Evolutionary conservation across 2,329 filamentous ascomycete species (phyloP).

Genomic region (Phyllosticta citribraziliensis): DNA sequence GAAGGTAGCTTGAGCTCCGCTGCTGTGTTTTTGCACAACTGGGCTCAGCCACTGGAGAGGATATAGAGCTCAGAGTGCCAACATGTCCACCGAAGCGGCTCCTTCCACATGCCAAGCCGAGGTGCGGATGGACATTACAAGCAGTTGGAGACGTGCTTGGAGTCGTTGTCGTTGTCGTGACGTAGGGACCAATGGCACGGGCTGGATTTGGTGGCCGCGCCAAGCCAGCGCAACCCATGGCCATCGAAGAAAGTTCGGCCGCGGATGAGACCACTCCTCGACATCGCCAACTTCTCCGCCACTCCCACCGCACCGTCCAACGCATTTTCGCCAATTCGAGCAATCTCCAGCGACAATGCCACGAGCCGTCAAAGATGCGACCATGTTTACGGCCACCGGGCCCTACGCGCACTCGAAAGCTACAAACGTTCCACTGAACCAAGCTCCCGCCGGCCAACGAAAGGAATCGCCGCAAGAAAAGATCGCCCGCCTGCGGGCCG

Average conservation of each 20-base stretch:
- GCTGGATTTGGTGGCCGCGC: neutral
- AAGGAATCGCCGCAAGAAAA: conserved; percentile 46
- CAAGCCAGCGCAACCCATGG: neutral
- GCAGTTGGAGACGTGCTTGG: neutral
- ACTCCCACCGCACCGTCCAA: neutral
- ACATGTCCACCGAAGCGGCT: neutral
- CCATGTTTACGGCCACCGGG: conserved; percentile 62
- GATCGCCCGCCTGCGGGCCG: conserved; percentile 41
- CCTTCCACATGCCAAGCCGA: neutral
- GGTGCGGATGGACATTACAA: neutral
- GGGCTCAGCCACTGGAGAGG: neutral
- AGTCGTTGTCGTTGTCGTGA: neutral
- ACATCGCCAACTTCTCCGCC: conserved; percentile 1
- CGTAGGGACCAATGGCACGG: neutral
- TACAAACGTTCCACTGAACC: conserved; percentile 27
- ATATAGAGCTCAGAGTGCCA: neutral
- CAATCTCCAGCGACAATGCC: conserved; percentile 32
- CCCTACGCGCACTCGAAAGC: conserved; percentile 60
- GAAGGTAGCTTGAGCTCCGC: neutral
- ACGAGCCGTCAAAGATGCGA: conserved; percentile 68
- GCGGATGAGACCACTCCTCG: conserved; percentile 1
- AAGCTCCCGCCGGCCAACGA: conserved; percentile 29
- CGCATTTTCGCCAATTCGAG: neutral
- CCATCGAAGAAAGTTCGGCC: conserved; percentile 8
- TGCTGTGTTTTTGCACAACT: neutral